These are phyloP conservation scores for Apiospora arundinis DNA, from an alignment of 2,329 filamentous ascomycete genomes.

Conservation along the genomic window DNA sequence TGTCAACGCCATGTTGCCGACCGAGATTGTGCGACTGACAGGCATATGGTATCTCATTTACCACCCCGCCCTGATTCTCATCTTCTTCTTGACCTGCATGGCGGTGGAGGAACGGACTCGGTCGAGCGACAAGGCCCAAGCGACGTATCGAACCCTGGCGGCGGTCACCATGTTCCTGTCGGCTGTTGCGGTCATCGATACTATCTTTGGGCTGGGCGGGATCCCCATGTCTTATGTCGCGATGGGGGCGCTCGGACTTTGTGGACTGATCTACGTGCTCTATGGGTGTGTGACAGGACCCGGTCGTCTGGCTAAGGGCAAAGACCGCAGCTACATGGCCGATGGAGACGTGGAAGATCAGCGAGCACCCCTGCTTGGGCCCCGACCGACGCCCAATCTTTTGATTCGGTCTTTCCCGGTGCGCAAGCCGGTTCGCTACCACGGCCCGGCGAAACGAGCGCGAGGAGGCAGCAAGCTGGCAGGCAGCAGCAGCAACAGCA, in stretches of 20 bases:
- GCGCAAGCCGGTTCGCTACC: constrained; percentile 15
- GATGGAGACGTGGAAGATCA: constrained; percentile 31
- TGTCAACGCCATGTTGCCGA: constrained; percentile 27
- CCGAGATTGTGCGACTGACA: constrained; percentile 29
- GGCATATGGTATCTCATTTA: constrained; percentile 33
- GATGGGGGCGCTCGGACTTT: constrained; percentile 32
- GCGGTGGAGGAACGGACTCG: constrained; percentile 32
- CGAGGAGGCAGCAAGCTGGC: not conserved
- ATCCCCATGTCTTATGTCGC: constrained; percentile 37
- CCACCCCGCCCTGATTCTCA: constrained; percentile 32
- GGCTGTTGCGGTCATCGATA: constrained; percentile 31
- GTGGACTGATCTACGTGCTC: constrained; percentile 31
- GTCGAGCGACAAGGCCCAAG: constrained; percentile 25
- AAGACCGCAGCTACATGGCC: constrained; percentile 28
- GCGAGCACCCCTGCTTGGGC: not conserved
- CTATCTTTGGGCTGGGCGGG: constrained; percentile 34
- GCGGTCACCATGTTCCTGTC: constrained; percentile 27
- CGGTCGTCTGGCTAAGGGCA: constrained; percentile 34
- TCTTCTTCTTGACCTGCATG: constrained; percentile 35
- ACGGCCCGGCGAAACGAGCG: constrained; percentile 13
- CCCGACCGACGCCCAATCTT: not conserved
- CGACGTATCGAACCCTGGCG: constrained; percentile 29
- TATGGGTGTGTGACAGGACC: constrained; percentile 34
- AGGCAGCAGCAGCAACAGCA: not conserved
- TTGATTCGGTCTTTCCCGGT: constrained; percentile 14